These are phyloP conservation scores for Yarrowia sp. DNA, from an alignment of 805 yeast species.

Conservation along the genomic window DNA sequence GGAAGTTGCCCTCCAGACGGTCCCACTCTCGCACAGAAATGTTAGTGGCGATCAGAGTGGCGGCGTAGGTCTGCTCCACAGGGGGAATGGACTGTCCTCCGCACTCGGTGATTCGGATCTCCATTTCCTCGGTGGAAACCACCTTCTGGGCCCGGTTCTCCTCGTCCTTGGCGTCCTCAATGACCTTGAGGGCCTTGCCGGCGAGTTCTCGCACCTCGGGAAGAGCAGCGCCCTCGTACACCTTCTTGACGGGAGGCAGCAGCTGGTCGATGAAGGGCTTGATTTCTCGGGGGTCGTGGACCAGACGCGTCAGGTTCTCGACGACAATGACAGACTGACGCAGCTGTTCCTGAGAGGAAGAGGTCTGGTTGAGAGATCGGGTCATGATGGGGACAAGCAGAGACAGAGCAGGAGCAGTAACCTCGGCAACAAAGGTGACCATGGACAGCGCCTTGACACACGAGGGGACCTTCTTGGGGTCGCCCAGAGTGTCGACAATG, in stretches of 20 bases:
- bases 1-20: conserved; percentile 49
- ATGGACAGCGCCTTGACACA: conserved; percentile 89
- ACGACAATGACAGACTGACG: conserved; percentile 96
- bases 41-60: conserved; percentile 47
- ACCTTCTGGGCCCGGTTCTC: conserved; percentile 82
- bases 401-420: conserved; percentile 93
- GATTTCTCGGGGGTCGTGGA: conserved; percentile 90
- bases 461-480: conserved; percentile 85
- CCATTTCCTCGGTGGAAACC: conserved; percentile 59
- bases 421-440: conserved; percentile 97
- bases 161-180: conserved; percentile 77
- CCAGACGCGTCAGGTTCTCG: conserved; percentile 93
- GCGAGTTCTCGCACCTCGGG: conserved; percentile 98
- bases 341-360: conserved; percentile 93
- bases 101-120: conserved; percentile 50
- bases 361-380: conserved; percentile 83
- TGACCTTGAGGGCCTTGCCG: conserved; percentile 78
- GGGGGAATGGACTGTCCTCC: conserved; percentile 53
- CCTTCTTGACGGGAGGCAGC: conserved; percentile 90
- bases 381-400: conserved; percentile 89
- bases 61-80: conserved; percentile 47
- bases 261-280: conserved; percentile 84
- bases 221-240: conserved; percentile 85
- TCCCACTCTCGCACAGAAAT: conserved; percentile 53
- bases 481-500: conserved; percentile 86